Evolutionary conservation across 352 stramenopile genomes (phyloP).

Genomic region (Poterioochromonas sp.): DNA sequence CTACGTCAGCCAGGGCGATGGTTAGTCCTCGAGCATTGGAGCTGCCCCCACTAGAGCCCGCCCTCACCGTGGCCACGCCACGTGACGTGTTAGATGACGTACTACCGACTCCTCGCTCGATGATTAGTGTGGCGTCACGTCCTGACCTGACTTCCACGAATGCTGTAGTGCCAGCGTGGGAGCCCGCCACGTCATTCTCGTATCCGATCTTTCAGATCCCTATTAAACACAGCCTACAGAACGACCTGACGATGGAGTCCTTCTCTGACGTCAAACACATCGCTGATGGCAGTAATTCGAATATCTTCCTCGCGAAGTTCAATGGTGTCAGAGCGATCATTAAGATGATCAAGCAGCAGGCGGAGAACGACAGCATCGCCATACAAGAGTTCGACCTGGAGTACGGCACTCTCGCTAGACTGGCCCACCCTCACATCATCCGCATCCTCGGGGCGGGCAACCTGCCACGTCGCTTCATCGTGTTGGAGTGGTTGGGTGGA

Average conservation of each 20-base stretch:
- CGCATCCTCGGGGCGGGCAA: background rate
- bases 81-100: too few species aligned
- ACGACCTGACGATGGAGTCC: background rate
- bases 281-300: constrained; percentile 24
- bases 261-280: constrained; percentile 6
- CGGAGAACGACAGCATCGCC: background rate
- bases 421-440: constrained; percentile 22
- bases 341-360: constrained; percentile 6
- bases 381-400: constrained; percentile 25
- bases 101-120: too few species aligned
- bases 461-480: background rate
- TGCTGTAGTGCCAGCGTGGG: background rate
- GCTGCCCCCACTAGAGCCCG: too few species aligned
- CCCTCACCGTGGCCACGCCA: too few species aligned
- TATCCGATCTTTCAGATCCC: background rate
- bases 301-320: constrained; percentile 11
- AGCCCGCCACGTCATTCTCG: background rate
- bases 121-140: too few species aligned
- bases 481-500: constrained; percentile 20
- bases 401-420: background rate
- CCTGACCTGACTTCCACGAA: background rate
- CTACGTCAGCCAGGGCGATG: too few species aligned
- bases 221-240: background rate
- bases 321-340: background rate
- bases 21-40: too few species aligned